Evolutionary conservation across 805 yeast genomes (phyloP), one percentile per base, ranked within the genome.

Genomic region (Ogataea wickerhamii): DNA sequence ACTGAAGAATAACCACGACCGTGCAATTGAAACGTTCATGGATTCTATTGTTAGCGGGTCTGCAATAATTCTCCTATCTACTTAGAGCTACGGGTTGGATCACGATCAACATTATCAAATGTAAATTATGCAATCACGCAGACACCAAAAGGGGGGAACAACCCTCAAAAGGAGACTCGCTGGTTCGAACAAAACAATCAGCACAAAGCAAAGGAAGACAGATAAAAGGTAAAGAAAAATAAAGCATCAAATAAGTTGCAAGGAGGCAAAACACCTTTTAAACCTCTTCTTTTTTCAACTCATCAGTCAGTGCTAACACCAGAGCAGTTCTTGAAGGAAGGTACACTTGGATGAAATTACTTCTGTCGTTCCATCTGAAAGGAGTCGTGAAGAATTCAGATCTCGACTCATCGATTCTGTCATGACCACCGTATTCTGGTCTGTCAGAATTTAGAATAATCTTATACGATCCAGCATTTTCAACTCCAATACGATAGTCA

Each of bases 401-500:
- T 17, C 53, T 56, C 5, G 64, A 66, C 38, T 66, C 74, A 55
- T 80, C 83, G 38, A 88, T 71, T 51, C 96, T 71, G 22, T 66
- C 69, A 56, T 85, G 95, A 3, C 98, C 98, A 21, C 96, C 96
- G 63, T 71, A 86, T 48, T 74, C 70, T 12, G 57, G 62, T 36
- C 71, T 71, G 55, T 91, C 98, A 3, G 89, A 70, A 55, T 84
- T 83, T 52, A 93, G 67, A 20, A 86, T 80, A 35, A 89, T 70
- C 48, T 70, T 73, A 60, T 91, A 91, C 34, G 67, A 68, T 6
- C 98, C 98, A 0, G 91, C 70, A 10, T 53, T 65, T 19, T 91
- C 88, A 16, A 87, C 86, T n/a, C 98, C 98, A 33, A 91, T 71
- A 56, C 95, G 77, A 66, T 89, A 91, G 63, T 87, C 96, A 2